Conservation (phyloP, 2,329 filamentous ascomycete species). For the Chaetomiaceae sp. region DNA sequence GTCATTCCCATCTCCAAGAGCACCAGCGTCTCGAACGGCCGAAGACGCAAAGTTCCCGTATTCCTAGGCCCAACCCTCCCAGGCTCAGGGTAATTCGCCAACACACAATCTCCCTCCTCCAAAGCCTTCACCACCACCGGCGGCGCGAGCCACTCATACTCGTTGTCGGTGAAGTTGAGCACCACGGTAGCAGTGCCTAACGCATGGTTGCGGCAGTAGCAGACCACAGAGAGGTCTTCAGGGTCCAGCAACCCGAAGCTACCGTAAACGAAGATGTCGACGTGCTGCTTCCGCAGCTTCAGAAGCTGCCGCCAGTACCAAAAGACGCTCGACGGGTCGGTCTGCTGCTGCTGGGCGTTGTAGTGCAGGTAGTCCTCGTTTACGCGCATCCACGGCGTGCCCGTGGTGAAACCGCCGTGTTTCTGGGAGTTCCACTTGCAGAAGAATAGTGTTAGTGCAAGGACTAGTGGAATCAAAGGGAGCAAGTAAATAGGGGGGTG, state of each 20-base stretch:
- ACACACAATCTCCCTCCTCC: not conserved
- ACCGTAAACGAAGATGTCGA: not conserved
- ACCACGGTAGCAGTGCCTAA: not conserved
- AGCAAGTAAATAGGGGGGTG: not conserved
- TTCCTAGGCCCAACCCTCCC: not conserved
- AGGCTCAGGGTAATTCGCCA: not conserved
- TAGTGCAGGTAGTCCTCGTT: not conserved
- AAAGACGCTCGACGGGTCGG: not conserved
- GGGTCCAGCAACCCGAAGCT: not conserved
- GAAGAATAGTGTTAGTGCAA: too few species aligned
- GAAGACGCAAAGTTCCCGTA: not conserved
- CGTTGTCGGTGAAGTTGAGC: not conserved
- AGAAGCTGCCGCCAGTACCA: not conserved
- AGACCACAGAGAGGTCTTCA: not conserved
- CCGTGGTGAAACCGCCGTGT: not conserved
- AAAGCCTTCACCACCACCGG: not conserved
- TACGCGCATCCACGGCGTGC: slow-evolving; percentile 1
- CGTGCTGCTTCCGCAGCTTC: not conserved
- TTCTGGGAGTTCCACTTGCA: not conserved
- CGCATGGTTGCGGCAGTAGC: not conserved
- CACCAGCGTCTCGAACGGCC: not conserved
- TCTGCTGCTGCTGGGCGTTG: not conserved
- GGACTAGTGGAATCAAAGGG: too few species aligned
- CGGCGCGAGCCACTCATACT: not conserved
- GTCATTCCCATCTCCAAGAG: not conserved